Evolutionary conservation across 2,329 filamentous ascomycete species (phyloP).

Genomic region (Periconia digitata): DNA sequence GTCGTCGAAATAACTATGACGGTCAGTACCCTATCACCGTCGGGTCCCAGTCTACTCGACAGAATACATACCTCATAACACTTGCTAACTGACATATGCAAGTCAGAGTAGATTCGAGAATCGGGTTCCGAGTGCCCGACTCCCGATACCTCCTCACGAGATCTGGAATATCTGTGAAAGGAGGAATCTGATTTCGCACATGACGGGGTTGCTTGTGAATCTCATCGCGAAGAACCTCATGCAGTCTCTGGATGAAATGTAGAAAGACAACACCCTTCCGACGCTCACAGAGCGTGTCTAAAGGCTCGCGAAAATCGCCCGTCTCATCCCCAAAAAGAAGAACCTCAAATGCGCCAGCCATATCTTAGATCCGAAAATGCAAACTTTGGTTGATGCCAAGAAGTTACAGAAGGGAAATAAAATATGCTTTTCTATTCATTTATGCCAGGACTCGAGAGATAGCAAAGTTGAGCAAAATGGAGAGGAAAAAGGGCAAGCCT

Average conservation of each 20-base stretch:
- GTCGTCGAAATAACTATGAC: neutral
- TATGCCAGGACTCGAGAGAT: no score
- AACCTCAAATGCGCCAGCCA: neutral
- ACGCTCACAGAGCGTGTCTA: neutral
- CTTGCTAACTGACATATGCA: neutral
- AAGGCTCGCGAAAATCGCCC: neutral
- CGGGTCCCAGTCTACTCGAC: neutral
- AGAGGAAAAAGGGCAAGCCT: neutral
- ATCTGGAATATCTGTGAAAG: neutral
- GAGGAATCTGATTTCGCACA: neutral
- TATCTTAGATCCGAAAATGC: neutral
- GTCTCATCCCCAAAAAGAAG: neutral
- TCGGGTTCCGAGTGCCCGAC: neutral
- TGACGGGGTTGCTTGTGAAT: neutral
- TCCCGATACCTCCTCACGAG: neutral
- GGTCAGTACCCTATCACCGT: neutral
- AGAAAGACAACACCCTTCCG: neutral
- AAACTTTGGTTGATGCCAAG: neutral
- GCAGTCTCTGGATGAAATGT: neutral
- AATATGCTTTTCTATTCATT: no score
- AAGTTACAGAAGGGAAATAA: no score
- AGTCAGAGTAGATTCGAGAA: neutral
- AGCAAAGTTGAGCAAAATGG: neutral
- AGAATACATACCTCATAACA: neutral
- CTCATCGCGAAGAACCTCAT: neutral